These are phyloP conservation scores for Solanum verrucosum DNA, from an alignment of 257 asterid genomes.

Conservation along the genomic window DNA sequence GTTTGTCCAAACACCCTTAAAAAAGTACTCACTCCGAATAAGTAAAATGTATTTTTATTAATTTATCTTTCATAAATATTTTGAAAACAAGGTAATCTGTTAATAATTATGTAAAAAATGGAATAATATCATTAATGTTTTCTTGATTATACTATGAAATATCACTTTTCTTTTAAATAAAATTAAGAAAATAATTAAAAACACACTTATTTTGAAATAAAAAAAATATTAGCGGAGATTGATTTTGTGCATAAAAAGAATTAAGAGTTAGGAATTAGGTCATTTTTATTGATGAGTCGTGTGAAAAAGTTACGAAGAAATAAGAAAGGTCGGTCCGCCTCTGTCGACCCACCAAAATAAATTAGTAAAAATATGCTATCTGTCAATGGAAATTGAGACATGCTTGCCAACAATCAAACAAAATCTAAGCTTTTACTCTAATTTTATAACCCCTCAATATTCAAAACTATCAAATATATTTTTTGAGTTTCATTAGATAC, in stretches of 20 bases:
- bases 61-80: no score
- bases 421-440: background rate
- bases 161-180: background rate
- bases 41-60: no score
- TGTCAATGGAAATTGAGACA: background rate
- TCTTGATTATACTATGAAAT: background rate
- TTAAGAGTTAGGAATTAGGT: background rate
- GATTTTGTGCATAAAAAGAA: background rate
- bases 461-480: background rate
- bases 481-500: background rate
- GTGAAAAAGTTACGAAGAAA: background rate
- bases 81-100: background rate
- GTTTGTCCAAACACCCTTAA: no score
- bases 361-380: background rate
- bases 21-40: no score
- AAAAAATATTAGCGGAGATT: no score
- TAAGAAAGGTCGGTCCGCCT: background rate
- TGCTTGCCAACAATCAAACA: background rate
- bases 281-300: background rate
- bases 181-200: background rate
- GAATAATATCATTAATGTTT: background rate
- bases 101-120: background rate
- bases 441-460: background rate
- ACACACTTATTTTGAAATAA: background rate
- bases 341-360: background rate